phyloP scores from a whole-genome alignment of 1,284 basidiomycete species.

The Cutaneotrichosporon sp. region DNA sequence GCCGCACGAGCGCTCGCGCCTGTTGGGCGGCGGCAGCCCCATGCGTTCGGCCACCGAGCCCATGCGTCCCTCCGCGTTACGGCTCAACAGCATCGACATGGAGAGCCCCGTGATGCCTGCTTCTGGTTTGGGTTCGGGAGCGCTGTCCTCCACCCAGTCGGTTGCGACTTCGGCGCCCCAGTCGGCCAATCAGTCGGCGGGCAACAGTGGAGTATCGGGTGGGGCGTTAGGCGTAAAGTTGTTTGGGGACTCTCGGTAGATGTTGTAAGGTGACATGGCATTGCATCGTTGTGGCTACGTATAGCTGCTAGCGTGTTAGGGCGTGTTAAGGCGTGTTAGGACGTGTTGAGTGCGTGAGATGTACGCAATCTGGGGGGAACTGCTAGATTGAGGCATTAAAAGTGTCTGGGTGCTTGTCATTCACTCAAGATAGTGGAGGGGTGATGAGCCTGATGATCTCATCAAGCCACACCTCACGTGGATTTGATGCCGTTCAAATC shows the following conservation, averaged over 20 bases:
- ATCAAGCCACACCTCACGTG: background rate
- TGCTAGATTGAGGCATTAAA: background rate
- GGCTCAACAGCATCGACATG: conserved; percentile 2
- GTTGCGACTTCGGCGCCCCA: background rate
- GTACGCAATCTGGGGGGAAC: no score
- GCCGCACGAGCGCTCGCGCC: conserved; percentile 5
- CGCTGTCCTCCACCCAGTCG: background rate
- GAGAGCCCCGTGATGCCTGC: background rate
- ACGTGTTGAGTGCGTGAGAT: background rate
- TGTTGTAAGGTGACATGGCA: conserved; percentile 10
- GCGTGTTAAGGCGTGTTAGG: background rate
- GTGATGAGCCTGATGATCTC: no score
- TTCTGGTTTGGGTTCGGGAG: background rate
- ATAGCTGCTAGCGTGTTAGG: background rate
- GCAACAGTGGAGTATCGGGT: conserved; percentile 1
- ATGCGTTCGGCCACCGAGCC: conserved; percentile 6
- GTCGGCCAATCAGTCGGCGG: background rate
- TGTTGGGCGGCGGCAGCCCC: conserved; percentile 11
- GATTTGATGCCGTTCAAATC: background rate
- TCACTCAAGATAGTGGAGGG: no score
- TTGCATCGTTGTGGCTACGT: background rate
- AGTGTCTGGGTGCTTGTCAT: background rate
- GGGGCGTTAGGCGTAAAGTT: conserved; percentile 4
- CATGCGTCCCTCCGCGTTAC: background rate
- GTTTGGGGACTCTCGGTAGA: conserved; percentile 4